phyloP scores from a whole-genome alignment of 345 rosid genomes.

The Firmiana major region DNA sequence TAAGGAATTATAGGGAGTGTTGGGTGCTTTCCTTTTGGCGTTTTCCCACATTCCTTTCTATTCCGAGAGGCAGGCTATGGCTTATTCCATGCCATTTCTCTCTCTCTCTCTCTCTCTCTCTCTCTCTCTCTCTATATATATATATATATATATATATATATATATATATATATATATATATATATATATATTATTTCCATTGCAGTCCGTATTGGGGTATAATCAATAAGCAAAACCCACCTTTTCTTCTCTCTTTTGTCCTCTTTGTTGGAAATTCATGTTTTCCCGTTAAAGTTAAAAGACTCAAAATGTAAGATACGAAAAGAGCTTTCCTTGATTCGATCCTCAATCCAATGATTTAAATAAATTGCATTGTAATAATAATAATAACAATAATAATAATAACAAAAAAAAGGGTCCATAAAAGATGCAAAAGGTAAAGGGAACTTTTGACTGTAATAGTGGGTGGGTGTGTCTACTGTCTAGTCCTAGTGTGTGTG shows the following conservation, averaged over 20 bases:
- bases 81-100: background rate
- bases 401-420: constrained; percentile 17
- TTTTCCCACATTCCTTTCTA: constrained; percentile 18
- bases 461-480: constrained; percentile 6
- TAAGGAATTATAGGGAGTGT: background rate
- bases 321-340: constrained; percentile 33
- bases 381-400: background rate
- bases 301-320: constrained; percentile 28
- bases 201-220: background rate
- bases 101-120: too few relatives aligned
- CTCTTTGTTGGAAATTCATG: constrained; percentile 12
- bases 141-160: too few relatives aligned
- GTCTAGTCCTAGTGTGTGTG: background rate
- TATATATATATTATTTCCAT: background rate
- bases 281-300: constrained; percentile 16
- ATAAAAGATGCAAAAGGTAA: constrained; percentile 31
- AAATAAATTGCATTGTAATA: background rate
- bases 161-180: too few relatives aligned
- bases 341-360: constrained; percentile 33
- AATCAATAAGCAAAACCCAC: background rate
- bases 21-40: constrained; percentile 29
- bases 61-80: background rate
- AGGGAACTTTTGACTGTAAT: constrained; percentile 39
- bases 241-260: background rate
- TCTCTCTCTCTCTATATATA: too few relatives aligned